phyloP scores from a whole-genome alignment of 371 early-diverging fungal species.

The Fennellomyces sp. region DNA sequence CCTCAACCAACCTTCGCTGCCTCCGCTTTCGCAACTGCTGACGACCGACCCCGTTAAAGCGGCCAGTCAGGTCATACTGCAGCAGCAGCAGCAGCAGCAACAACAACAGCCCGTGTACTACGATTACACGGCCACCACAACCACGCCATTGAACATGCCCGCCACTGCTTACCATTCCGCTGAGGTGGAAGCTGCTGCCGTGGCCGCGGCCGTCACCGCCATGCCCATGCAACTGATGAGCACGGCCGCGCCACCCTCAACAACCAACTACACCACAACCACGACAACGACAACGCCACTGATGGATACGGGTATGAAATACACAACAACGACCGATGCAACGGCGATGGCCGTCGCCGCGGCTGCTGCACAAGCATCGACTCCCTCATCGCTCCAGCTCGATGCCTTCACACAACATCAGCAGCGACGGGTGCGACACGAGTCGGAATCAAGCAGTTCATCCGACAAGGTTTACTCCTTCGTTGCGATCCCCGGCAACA shows the following conservation, averaged over 20 bases:
- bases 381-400: not conserved
- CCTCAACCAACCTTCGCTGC: slow-evolving; percentile 34
- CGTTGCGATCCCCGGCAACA: slow-evolving; percentile 61
- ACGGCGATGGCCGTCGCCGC: not conserved
- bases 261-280: not conserved
- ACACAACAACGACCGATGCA: not conserved
- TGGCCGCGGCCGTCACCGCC: not conserved
- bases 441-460: slow-evolving; percentile 31
- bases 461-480: slow-evolving; percentile 50
- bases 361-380: not conserved
- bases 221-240: not conserved
- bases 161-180: not conserved
- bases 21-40: slow-evolving; percentile 36
- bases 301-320: not conserved
- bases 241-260: not conserved
- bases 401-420: not conserved
- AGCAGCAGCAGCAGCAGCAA: slow-evolving; percentile 3
- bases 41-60: not conserved
- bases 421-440: slow-evolving; percentile 25
- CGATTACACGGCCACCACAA: not conserved
- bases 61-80: not conserved
- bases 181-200: not conserved
- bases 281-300: not conserved
- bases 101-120: slow-evolving; percentile 1
- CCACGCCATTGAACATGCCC: not conserved